phyloP scores from a whole-genome alignment of 2,329 filamentous ascomycete species.

The Ceratocystis destructans region DNA sequence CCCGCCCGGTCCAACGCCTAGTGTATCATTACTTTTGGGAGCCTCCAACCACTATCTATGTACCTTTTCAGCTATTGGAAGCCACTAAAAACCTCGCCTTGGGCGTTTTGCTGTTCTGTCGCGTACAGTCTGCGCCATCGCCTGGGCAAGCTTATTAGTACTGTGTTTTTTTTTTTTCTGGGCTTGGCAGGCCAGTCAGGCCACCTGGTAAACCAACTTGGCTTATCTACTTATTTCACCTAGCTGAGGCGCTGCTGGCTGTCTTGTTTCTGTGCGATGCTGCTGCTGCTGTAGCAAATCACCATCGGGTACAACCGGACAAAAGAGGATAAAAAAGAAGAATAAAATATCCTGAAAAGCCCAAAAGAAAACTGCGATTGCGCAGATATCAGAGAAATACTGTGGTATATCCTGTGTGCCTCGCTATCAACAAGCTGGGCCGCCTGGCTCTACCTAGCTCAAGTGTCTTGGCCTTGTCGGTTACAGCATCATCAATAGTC shows the following conservation, averaged over 20 bases:
- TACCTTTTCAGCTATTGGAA: neutral
- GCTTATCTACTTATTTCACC: neutral
- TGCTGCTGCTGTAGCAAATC: neutral
- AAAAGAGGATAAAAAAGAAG: neutral
- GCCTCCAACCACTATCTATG: neutral
- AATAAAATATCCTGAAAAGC: neutral
- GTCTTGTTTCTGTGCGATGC: neutral
- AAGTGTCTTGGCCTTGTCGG: no score
- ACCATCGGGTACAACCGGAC: neutral
- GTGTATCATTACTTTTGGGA: slow-evolving; percentile 14
- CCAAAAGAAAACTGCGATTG: no score
- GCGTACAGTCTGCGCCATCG: slow-evolving; percentile 13
- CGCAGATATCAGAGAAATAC: no score
- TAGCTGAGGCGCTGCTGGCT: no score
- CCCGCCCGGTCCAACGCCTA: neutral
- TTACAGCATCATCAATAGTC: no score
- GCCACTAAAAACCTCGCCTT: slow-evolving; percentile 11
- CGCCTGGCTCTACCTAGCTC: no score
- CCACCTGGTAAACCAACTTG: neutral
- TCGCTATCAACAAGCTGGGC: neutral
- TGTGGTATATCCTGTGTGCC: neutral
- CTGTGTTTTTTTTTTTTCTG: neutral
- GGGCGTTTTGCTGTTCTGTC: slow-evolving; percentile 13
- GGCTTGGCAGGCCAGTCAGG: neutral
- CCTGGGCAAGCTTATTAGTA: neutral